Percentiles rank a stretch among this genome's conserved stretches.
phyloP scores from a whole-genome alignment of 176 grass and related monocot genomes.

The Olyra latifolia region DNA sequence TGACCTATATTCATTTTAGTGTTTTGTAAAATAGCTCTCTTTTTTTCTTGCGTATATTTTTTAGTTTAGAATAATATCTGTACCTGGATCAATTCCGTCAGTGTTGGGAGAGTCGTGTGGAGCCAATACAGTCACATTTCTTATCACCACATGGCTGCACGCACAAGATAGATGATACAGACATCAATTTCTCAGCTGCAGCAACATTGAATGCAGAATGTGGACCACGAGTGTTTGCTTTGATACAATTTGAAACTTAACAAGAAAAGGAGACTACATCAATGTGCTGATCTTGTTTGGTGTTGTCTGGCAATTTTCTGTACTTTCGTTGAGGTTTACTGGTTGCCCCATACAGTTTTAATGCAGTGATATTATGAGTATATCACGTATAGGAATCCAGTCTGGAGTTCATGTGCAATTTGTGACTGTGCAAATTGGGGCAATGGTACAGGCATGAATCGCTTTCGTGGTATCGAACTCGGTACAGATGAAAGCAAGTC shows the following conservation, averaged over 20 bases:
- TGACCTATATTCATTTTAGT: too few species aligned
- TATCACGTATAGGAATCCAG: slow-evolving; percentile 19
- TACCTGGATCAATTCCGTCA: slow-evolving; percentile 94
- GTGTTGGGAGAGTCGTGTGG: slow-evolving; percentile 93
- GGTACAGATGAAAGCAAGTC: background rate
- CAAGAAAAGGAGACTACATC: slow-evolving; percentile 21
- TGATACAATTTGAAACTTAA: slow-evolving; percentile 28
- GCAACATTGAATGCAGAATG: slow-evolving; percentile 31
- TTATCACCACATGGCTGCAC: slow-evolving; percentile 87
- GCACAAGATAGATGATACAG: slow-evolving; percentile 15
- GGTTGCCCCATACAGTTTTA: slow-evolving; percentile 13
- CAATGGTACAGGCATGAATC: background rate
- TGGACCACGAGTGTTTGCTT: slow-evolving; percentile 31
- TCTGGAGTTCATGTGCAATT: slow-evolving; percentile 20
- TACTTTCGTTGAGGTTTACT: slow-evolving; percentile 24
- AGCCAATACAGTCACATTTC: slow-evolving; percentile 81
- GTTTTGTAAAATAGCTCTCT: background rate
- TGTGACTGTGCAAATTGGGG: slow-evolving; percentile 19
- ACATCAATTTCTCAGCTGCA: slow-evolving; percentile 38
- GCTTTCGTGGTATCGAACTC: background rate
- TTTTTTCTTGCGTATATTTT: slow-evolving; percentile 14
- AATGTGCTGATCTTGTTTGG: slow-evolving; percentile 23
- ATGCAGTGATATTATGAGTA: slow-evolving; percentile 5
- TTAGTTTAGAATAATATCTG: slow-evolving; percentile 14
- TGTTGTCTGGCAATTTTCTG: slow-evolving; percentile 25